Base-by-base conservation (phyloP, 345 rosid species). In the Leavenworthia alabamica region DNA sequence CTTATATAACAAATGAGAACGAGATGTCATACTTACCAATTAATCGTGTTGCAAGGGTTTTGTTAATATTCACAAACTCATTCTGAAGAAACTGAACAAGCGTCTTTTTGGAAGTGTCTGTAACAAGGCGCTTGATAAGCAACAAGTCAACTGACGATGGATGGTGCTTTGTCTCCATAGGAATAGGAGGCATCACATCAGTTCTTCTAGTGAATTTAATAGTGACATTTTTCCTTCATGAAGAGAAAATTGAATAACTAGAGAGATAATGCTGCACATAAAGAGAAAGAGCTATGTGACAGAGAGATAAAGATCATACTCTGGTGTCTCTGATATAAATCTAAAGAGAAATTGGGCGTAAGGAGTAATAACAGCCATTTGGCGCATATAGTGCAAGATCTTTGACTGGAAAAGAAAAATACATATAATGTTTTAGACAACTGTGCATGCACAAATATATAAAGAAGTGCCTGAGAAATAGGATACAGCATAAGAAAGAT, bases 341-440 rank as follows among this genome's bases (percentile, higher is more conserved):
- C 66, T 83, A 75, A 92, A 92, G 15, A 85, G 67, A 76, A 92
- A 92, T 59, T 92, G 93, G 12, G 96, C 88, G 65, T 92, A 92
- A 2, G 96, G 98, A 29, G 98, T 92, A 75, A 92, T 89, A 62
- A 92, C 95, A 68, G 98, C 98, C 98, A 92, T 92, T 70, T 92
- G 96, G 67, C 98, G 82, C 95, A 92, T 86, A 73, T 85, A 92
- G 73, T 92, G 98, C 85, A 89, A 80, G 77, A 92, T 92, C 77
- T 92, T 92, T 41, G 96, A 89, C 98, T 89, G n/a, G 85, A 74
- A 82, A 29, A 62, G 53, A 53, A 15, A 54, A 70, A 50, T 31
- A 77, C 36, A 50, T 51, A 37, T 45, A 42, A 40, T 31, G 51
- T 73, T 24, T 73, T 8, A 66, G 60, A 56, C 27, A 40, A 31